Conservation (phyloP, 176 grass and related monocot genomes). For the Aegilops umbellulata region DNA sequence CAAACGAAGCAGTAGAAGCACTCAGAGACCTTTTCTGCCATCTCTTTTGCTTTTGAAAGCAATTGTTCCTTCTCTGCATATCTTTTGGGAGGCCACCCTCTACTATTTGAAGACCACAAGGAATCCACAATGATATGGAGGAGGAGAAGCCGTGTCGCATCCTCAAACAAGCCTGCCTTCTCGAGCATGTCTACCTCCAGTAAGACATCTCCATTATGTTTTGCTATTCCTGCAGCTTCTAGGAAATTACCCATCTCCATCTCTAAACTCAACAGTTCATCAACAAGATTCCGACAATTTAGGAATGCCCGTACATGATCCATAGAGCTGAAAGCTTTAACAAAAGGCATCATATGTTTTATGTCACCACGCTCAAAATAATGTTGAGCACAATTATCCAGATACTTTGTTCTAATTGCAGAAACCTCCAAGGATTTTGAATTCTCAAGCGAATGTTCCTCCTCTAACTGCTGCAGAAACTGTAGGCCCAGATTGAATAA, state of each 20-base stretch:
- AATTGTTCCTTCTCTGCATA: conserved; percentile 49
- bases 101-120: conserved; percentile 55
- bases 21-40: conserved; percentile 36
- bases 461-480: conserved; percentile 50
- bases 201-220: conserved; percentile 44
- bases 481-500: conserved; percentile 46
- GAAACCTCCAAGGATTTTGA: conserved; percentile 13
- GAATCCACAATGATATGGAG: conserved; percentile 46
- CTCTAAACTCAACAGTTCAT: conserved; percentile 68
- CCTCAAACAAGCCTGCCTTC: conserved; percentile 49
- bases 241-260: conserved; percentile 64
- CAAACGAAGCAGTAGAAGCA: conserved; percentile 46
- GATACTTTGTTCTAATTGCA: conserved; percentile 39
- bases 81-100: conserved; percentile 63
- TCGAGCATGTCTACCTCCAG: conserved; percentile 65
- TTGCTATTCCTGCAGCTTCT: conserved; percentile 58
- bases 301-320: conserved; percentile 48
- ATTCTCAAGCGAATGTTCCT: conserved; percentile 25
- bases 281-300: conserved; percentile 39
- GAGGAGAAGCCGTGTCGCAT: conserved; percentile 50
- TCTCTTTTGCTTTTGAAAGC: conserved; percentile 51
- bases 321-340: conserved; percentile 60
- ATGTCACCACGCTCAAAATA: conserved; percentile 43
- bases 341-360: conserved; percentile 62
- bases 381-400: conserved; percentile 47